phyloP scores from a whole-genome alignment of 2,329 filamentous ascomycete genomes.

The Juglanconis sp. region DNA sequence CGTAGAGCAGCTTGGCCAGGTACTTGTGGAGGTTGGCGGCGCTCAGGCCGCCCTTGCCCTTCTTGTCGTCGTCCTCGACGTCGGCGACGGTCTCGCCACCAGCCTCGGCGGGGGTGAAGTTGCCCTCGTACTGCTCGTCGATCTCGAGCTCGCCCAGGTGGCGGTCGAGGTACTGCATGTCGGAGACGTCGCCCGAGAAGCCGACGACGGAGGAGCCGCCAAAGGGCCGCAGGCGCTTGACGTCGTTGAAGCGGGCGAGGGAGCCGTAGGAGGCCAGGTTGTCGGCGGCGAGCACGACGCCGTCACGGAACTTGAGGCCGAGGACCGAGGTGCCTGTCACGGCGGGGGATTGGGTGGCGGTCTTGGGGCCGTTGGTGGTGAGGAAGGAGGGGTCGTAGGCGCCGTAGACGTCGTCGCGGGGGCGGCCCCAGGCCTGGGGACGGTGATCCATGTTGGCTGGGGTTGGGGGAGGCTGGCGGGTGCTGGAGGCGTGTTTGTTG shows the following conservation, averaged over 20 bases:
- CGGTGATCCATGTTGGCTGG: conserved; percentile 61
- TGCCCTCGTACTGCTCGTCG: conserved; percentile 74
- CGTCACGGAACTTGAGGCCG: conserved; percentile 92
- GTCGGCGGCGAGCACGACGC: conserved; percentile 94
- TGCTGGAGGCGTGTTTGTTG: neutral
- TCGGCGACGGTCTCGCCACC: conserved; percentile 33
- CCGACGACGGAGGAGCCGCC: conserved; percentile 81
- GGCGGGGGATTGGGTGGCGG: conserved; percentile 87
- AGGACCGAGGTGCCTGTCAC: conserved; percentile 96
- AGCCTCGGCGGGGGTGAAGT: conserved; percentile 26
- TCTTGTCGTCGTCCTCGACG: conserved; percentile 63
- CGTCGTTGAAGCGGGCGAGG: conserved; percentile 91
- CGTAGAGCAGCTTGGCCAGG: conserved; percentile 92
- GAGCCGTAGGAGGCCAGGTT: conserved; percentile 98
- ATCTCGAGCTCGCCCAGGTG: conserved; percentile 84
- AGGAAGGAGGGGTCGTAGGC: conserved; percentile 87
- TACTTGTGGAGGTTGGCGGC: conserved; percentile 97
- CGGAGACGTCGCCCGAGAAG: conserved; percentile 94
- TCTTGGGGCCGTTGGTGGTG: conserved; percentile 65
- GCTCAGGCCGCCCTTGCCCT: conserved; percentile 64
- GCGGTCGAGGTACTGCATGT: conserved; percentile 98
- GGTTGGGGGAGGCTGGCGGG: neutral
- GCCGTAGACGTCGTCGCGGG: conserved; percentile 95
- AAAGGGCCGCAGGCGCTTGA: conserved; percentile 91
- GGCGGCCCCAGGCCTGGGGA: conserved; percentile 72